Evolutionary conservation across 352 stramenopile genomes (phyloP), one percentile per base, ranked within the genome.

Genomic region (Phytophthora hibernalis): DNA sequence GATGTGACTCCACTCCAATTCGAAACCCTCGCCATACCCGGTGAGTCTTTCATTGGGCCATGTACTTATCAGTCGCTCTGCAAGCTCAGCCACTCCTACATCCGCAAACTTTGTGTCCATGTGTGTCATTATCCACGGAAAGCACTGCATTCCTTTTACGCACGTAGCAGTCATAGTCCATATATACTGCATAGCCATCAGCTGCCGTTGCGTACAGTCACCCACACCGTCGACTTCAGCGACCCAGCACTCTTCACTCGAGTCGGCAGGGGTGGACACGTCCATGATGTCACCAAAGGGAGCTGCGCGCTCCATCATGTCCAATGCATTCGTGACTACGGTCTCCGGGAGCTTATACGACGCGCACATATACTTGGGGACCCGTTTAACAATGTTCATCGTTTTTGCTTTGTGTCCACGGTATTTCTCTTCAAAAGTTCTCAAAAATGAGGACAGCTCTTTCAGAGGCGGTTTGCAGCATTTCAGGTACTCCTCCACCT

Each of bases 131-230:
- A 45, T 4, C 54, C 40, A 61, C 7, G 54, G 53, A 18, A 35
- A 61, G 30, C 40, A 61, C 10, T 15, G 12, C 28, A 26, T 53
- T 12, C 48, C 18, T 13, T 45, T 44, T 6, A 21, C n/a, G 15
- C 21, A 31, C 33, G 24, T 33, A 11, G 7, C 10, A 11, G 4
- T 28, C 20, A 53, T 35, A 18, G n/a, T 53, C 42, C 54, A 53
- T 6, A 61, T 2, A n/a, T 37, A 61, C 18, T 53, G 26, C 40
- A 61, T 61, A 10, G 28, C 5, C 54, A 61, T 61, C 5, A 53
- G 18, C 12, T 61, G 54, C 12, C 38, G n/a, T 12, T 51, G 37
- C 24, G 52, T 60, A 20, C 53, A 43, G 0, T 47, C 44, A 15
- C 44, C 42, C 3, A 47, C 13, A 35, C 28, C 26, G 10, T 53